Conservation (phyloP, 768 basidiomycete genomes). For the Pleurotus sapidus region DNA sequence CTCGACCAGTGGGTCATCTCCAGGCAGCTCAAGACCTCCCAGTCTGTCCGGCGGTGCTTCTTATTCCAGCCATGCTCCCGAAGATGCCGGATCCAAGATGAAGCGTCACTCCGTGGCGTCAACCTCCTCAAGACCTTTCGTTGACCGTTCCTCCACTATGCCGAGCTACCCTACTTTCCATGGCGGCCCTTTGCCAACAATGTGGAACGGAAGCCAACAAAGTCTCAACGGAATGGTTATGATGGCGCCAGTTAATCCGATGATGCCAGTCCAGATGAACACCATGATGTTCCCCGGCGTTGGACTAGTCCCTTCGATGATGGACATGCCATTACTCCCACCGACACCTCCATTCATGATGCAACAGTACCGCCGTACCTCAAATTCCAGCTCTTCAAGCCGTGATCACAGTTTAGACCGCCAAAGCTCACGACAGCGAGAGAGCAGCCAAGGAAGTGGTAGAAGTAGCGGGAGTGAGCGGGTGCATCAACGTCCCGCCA, state of each 20-base stretch:
- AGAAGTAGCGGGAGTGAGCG: conserved; percentile 4
- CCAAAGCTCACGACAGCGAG: neutral
- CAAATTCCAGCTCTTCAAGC: conserved; percentile 27
- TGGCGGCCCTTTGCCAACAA: neutral
- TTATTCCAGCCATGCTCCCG: neutral
- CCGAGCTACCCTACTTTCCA: neutral
- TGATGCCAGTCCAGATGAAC: conserved; percentile 4
- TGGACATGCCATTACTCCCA: conserved; percentile 70
- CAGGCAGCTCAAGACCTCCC: conserved; percentile 6
- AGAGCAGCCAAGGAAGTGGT: conserved; percentile 5
- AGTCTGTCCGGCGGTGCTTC: neutral
- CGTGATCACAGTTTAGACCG: conserved; percentile 1
- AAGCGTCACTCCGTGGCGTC: conserved; percentile 13
- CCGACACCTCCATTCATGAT: conserved; percentile 78
- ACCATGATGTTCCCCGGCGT: conserved; percentile 34
- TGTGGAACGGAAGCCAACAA: conserved; percentile 37
- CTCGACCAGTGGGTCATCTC: conserved; percentile 5
- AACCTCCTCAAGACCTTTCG: conserved; percentile 7
- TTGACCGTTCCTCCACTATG: conserved; percentile 7
- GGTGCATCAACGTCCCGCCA: neutral
- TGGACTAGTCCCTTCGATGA: conserved; percentile 39
- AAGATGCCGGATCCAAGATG: neutral
- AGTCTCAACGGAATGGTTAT: conserved; percentile 21
- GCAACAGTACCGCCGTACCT: conserved; percentile 48
- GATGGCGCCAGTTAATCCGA: conserved; percentile 11